phyloP scores from a whole-genome alignment of 495 filamentous ascomycete species.

The Aspergillus saccharolyticus region DNA sequence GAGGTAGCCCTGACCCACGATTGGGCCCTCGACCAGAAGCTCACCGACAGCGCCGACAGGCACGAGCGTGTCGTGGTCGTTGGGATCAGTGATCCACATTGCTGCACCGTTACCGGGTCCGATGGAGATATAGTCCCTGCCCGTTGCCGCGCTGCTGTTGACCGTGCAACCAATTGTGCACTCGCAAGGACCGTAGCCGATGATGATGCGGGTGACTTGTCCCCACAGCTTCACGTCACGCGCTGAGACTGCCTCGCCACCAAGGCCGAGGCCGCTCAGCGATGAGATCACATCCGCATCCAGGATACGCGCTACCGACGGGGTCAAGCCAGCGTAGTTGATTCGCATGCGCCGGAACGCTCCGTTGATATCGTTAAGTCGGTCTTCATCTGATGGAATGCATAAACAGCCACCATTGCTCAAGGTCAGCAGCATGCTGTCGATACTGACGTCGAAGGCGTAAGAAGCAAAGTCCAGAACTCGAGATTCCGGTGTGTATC shows the following conservation, averaged over 20 bases:
- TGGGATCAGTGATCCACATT: constrained; percentile 47
- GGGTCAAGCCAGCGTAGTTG: constrained; percentile 46
- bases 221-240: constrained; percentile 38
- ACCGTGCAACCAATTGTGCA: constrained; percentile 44
- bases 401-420: constrained; percentile 46
- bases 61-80: constrained; percentile 38
- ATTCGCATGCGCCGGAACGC: constrained; percentile 41
- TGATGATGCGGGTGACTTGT: constrained; percentile 37
- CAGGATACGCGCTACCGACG: constrained; percentile 45
- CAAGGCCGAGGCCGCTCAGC: constrained; percentile 43
- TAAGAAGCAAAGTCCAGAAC: constrained; percentile 44
- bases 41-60: constrained; percentile 51
- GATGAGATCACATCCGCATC: constrained; percentile 40
- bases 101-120: constrained; percentile 35
- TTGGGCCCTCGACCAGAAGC: constrained; percentile 50
- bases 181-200: constrained; percentile 49
- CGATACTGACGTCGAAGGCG: constrained; percentile 45
- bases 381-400: constrained; percentile 46
- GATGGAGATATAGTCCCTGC: constrained; percentile 33
- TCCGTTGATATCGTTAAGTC: constrained; percentile 43
- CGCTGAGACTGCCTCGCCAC: constrained; percentile 46
- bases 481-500: constrained; percentile 31
- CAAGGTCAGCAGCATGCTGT: constrained; percentile 43
- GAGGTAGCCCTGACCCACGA: constrained; percentile 49
- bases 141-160: constrained; percentile 39